Base-by-base conservation (phyloP, 768 basidiomycete species). In the Gyrodon lividus region DNA sequence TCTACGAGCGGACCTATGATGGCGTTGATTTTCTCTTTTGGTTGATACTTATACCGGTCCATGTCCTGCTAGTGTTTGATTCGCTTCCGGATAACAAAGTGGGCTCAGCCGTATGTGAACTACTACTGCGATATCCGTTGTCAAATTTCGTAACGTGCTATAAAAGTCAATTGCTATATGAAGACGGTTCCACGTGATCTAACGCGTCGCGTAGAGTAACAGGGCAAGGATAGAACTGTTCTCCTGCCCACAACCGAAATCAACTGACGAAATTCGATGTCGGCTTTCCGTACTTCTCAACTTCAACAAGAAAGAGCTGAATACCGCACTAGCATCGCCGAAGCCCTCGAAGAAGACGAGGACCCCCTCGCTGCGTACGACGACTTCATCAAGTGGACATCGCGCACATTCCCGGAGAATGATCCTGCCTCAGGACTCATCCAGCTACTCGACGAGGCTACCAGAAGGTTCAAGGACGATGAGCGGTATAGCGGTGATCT, bases 341-440 rank as follows among this genome's bases (percentile, higher is more conserved):
- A 75, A 31, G 83, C 83, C 0, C 72, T 84, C 14, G 74, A 74
- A 12, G 87, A 89, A 55, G 90, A 91, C 51, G 87, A 88, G 55
- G 97, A 98, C 63, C 88, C 94, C 4, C 78, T 98, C 22, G 86
- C 88, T 2, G 79, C 86, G 1, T 96, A 93, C 58, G 80, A 89
- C 66, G 77, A 85, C 64, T 97, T 94, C 70, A 83, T 98, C 46
- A 82, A 89, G 55, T 98, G 94, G 90, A 93, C 87, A 30, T 73
- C 86, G 52, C 84, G 92, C 58, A 83, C 82, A 60, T 94, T 95
- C 40, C 75, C 81, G 42, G 84, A 88, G 43, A 76, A 80, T 40
- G 78, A 87, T 61, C 78, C 78, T 0, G 70, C 75, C 38, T 92
- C 89, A 16, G 89, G 90, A 16, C 78, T 97, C 30, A 64, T 87